Evolutionary conservation across 2,329 filamentous ascomycete species (phyloP).

Genomic region (Phyllosticta capitalensis): DNA sequence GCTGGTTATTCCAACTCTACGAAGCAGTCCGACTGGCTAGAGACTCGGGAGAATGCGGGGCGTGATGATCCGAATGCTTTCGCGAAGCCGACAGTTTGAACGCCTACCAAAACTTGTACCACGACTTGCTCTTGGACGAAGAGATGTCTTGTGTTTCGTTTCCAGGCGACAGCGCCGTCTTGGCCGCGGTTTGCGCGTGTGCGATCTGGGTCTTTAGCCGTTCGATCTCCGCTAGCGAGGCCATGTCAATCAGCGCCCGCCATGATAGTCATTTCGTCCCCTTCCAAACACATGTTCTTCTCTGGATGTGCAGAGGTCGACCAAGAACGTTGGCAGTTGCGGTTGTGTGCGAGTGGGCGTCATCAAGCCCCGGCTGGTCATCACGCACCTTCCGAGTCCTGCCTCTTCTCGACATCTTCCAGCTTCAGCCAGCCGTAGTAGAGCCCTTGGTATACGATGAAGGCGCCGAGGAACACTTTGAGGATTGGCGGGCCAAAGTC

Average conservation of each 20-base stretch:
- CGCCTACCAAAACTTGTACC: background rate
- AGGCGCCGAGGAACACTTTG: slow-evolving; percentile 64
- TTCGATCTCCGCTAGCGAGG: slow-evolving; percentile 3
- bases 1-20: background rate
- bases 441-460: slow-evolving; percentile 68
- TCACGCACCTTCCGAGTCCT: slow-evolving; percentile 45
- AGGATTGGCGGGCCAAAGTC: slow-evolving; percentile 63
- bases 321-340: background rate
- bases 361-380: too few relatives aligned
- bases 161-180: background rate
- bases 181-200: background rate
- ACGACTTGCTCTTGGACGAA: background rate
- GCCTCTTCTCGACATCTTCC: slow-evolving; percentile 59
- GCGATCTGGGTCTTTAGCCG: slow-evolving; percentile 4
- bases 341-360: background rate
- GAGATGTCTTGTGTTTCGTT: background rate
- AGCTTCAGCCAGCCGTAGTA: slow-evolving; percentile 69
- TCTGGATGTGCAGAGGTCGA: background rate
- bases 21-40: background rate
- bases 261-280: background rate
- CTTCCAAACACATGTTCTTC: background rate
- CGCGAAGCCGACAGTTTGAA: background rate
- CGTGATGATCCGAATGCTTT: background rate
- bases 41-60: background rate
- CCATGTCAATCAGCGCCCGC: background rate